These are phyloP conservation scores for Rubus parviflorus DNA, from an alignment of 306 rosid genomes.

Conservation along the genomic window DNA sequence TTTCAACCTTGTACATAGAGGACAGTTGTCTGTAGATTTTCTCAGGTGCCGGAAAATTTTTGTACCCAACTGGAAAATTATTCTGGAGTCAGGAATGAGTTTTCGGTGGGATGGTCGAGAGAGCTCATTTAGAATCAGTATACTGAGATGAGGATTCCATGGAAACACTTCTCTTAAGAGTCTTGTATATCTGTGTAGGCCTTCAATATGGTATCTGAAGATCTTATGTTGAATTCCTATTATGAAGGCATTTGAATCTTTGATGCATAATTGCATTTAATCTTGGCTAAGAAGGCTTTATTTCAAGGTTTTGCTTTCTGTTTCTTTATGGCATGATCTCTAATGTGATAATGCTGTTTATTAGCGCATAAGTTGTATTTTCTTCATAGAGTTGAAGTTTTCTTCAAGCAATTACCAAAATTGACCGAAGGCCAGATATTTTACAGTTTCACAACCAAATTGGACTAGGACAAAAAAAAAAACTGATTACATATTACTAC, in stretches of 20 bases:
- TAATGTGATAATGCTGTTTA: neutral
- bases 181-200: conserved; percentile 12
- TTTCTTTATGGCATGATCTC: neutral
- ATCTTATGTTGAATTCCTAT: conserved; percentile 6
- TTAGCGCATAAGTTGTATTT: neutral
- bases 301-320: neutral
- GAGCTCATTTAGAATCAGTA: conserved; percentile 11
- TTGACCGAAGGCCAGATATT: neutral
- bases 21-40: conserved; percentile 29
- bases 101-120: conserved; percentile 36
- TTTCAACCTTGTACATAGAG: conserved; percentile 61
- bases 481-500: too few relatives aligned
- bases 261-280: neutral
- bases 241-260: neutral
- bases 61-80: conserved; percentile 10
- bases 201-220: neutral
- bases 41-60: conserved; percentile 22
- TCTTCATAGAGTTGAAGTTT: neutral
- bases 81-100: conserved; percentile 26
- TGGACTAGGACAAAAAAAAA: neutral
- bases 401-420: neutral
- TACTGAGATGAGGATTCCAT: conserved; percentile 15
- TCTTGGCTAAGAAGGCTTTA: neutral
- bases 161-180: conserved; percentile 14
- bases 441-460: neutral